Base-by-base conservation (phyloP, 2,329 filamentous ascomycete genomes). In the Fusarium sp. region DNA sequence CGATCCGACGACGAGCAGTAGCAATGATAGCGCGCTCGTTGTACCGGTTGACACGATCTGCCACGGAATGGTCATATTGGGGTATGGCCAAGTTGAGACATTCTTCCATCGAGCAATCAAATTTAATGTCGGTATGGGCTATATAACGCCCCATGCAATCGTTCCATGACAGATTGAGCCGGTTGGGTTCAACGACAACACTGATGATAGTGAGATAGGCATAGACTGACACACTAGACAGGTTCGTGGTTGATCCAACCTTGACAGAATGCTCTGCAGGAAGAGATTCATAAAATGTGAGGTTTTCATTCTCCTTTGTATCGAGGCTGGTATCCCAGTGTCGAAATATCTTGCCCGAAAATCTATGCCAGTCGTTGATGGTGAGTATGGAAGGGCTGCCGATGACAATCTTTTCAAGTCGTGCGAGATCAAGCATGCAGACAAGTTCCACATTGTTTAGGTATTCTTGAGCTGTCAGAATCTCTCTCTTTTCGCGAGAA, bases 271-370 rank as follows among this genome's bases (percentile, higher is more conserved):
- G 32, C 13, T 33, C 28, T 15, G 28, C 6, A 15, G 28, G 17
- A 15, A 53, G 20, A 14, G 35, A 26, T 6, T 30, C 40, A 5
- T 46, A n/a, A 1, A 33, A 33, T 5, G 13, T 5, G 8, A 43
- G 43, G 6, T 26, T 55, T 11, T 30, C 43, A n/a, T 55, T 55
- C 9, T 39, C 43, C 8, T 8, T 26, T 26, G 8, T 26, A 26
- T 9, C 9, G 5, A 33, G 32, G 5, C 41, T 55, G 15, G 32
- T 48, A 19, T 55, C 47, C 51, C 43, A 55, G n/a, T 19, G n/a
- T 24, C 43, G 30, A 19, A 55, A 55, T 10, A 40, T 33, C 43
- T 49, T 46, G 8, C 43, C 30, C 52, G 43, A 55, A 32, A 55
- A 55, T 20, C 51, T 47, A 9, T 32, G n/a, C 51, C 43, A 48